Conservation (phyloP, 2,329 filamentous ascomycete genomes). For the Fusarium incarnatum region DNA sequence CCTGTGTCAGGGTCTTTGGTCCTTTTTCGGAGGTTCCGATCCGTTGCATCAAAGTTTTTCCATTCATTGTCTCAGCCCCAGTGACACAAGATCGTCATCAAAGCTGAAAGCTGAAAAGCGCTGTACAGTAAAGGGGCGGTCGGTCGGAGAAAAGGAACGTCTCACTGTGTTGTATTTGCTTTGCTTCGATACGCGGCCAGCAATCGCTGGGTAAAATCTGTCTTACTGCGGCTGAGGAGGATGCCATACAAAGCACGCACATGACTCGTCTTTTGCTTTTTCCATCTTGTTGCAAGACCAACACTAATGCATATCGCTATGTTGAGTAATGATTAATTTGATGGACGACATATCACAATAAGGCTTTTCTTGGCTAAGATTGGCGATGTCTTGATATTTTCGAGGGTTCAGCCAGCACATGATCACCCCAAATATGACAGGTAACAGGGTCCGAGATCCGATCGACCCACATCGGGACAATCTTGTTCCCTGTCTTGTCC, state of each 20-base stretch:
- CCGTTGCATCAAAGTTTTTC: constrained; percentile 22
- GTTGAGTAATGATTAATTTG: background rate
- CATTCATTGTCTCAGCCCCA: constrained; percentile 7
- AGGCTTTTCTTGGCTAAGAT: background rate
- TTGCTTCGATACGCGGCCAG: background rate
- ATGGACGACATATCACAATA: background rate
- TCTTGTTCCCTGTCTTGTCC: background rate
- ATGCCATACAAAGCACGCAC: background rate
- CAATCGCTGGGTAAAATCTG: background rate
- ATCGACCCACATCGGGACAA: background rate
- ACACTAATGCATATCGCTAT: background rate
- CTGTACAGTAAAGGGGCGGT: background rate
- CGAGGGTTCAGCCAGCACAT: background rate
- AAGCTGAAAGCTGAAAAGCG: background rate
- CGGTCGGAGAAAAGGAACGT: background rate
- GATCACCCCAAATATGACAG: background rate
- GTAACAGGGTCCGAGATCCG: background rate
- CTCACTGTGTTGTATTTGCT: background rate
- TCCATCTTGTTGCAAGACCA: background rate
- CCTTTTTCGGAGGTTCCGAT: background rate
- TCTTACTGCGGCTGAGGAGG: background rate
- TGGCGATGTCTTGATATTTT: background rate
- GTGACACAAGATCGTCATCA: background rate
- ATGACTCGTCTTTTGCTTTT: background rate
- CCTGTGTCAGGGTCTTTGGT: background rate